Evolutionary conservation across 192 early-diverging fungal genomes (phyloP).

Genomic region (Backusella westeae): DNA sequence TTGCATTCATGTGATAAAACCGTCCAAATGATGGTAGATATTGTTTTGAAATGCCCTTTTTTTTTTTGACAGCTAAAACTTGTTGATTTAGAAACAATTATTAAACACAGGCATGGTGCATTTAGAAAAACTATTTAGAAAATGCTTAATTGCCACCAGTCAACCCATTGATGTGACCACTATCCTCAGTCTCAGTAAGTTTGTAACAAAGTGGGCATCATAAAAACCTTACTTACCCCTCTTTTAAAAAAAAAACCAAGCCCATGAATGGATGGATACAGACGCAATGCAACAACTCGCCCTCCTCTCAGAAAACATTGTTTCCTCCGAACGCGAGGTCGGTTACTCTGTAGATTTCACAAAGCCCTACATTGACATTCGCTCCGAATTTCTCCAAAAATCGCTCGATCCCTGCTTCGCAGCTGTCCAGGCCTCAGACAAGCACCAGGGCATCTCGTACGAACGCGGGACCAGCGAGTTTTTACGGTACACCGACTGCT

Average conservation of each 20-base stretch:
- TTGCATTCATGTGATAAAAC: constrained; percentile 44
- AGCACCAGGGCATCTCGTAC: constrained; percentile 50
- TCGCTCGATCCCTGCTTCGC: constrained; percentile 46
- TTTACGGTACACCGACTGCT: constrained; percentile 54
- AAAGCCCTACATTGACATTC: constrained; percentile 67
- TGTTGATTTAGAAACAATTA: constrained; percentile 38
- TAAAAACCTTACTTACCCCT: not conserved
- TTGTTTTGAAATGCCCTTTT: too few relatives aligned
- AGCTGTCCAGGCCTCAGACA: constrained; percentile 49
- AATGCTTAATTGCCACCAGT: constrained; percentile 43
- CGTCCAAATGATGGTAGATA: constrained; percentile 40
- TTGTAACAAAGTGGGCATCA: not conserved
- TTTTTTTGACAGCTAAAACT: too few relatives aligned
- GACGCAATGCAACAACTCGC: constrained; percentile 27
- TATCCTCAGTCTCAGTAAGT: constrained; percentile 21
- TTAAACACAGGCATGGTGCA: constrained; percentile 53
- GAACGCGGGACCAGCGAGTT: constrained; percentile 61
- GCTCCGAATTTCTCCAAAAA: constrained; percentile 61
- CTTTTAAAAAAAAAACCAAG: not conserved
- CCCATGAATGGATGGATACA: constrained; percentile 14
- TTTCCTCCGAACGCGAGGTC: constrained; percentile 45
- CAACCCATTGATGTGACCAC: constrained; percentile 38
- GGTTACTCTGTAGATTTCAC: constrained; percentile 50
- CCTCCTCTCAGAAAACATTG: constrained; percentile 47
- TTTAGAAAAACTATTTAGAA: constrained; percentile 55